phyloP scores from a whole-genome alignment of 805 yeast genomes.

The Scheffersomyces amazonensis region DNA sequence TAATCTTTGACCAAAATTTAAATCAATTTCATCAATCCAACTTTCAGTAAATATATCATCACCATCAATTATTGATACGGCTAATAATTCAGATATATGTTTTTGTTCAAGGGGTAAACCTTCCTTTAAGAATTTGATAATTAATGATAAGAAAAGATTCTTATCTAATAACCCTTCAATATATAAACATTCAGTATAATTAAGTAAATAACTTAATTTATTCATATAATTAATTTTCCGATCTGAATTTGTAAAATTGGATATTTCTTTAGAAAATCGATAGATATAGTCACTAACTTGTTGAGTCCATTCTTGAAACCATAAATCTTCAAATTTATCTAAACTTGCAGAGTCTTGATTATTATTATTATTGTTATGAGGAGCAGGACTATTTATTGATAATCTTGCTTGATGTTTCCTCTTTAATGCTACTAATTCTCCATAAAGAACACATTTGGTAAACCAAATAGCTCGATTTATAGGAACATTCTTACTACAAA shows the following conservation, averaged over 20 bases:
- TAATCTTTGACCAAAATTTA: constrained; percentile 35
- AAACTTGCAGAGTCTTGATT: constrained; percentile 3
- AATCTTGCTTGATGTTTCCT: constrained; percentile 24
- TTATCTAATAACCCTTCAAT: constrained; percentile 66
- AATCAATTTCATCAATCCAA: constrained; percentile 14
- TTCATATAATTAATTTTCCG: constrained; percentile 41
- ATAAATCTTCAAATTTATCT: constrained; percentile 46
- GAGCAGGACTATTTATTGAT: constrained; percentile 5
- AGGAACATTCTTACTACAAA: constrained; percentile 68
- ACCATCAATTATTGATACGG: constrained; percentile 14
- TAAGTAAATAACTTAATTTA: constrained; percentile 58
- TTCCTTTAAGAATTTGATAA: constrained; percentile 49
- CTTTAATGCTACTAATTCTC: constrained; percentile 48
- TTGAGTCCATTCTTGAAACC: constrained; percentile 90
- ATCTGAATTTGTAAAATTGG: constrained; percentile 20
- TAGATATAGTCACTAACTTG: constrained; percentile 66
- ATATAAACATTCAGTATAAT: constrained; percentile 62
- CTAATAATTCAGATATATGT: constrained; percentile 20
- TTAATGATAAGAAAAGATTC: constrained; percentile 59
- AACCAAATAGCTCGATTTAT: constrained; percentile 86
- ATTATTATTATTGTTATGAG: too few species aligned
- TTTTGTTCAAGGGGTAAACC: constrained; percentile 29
- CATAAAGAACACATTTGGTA: constrained; percentile 79
- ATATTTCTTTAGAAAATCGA: constrained; percentile 44
- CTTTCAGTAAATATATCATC: constrained; percentile 13